Percentiles rank a stretch among this genome's conserved stretches.
phyloP scores from a whole-genome alignment of 768 basidiomycete genomes.

The Boletellus emodensis region DNA sequence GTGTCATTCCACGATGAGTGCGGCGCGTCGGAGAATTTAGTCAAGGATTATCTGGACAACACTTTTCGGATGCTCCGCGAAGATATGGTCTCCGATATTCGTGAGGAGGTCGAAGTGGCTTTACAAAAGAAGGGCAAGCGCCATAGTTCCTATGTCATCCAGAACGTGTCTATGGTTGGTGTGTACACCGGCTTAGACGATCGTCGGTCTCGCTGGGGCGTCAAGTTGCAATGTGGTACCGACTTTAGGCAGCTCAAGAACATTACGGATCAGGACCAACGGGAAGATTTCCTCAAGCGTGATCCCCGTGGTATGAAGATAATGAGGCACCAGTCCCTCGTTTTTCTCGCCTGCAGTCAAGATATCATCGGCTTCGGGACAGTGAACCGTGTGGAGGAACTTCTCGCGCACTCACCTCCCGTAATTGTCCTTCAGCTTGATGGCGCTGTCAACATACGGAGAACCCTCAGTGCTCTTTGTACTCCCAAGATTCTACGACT shows the following conservation, averaged over 20 bases:
- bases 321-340: constrained; percentile 51
- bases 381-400: constrained; percentile 51
- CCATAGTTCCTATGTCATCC: constrained; percentile 23
- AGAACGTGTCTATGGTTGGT: constrained; percentile 34
- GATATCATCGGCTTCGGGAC: constrained; percentile 51
- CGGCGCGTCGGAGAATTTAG: constrained; percentile 25
- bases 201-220: constrained; percentile 36
- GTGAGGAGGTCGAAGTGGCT: constrained; percentile 47
- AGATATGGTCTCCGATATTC: constrained; percentile 56
- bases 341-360: constrained; percentile 46
- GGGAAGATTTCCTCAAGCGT: constrained; percentile 33
- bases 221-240: constrained; percentile 33
- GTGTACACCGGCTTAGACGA: constrained; percentile 30
- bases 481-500: constrained; percentile 34
- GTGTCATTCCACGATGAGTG: constrained; percentile 26
- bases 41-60: constrained; percentile 53
- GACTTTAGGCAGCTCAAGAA: constrained; percentile 36
- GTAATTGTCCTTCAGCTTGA: constrained; percentile 53
- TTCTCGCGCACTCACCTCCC: constrained; percentile 42
- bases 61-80: constrained; percentile 63
- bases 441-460: constrained; percentile 34
- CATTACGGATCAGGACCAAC: constrained; percentile 25
- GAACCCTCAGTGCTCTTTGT: constrained; percentile 38
- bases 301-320: constrained; percentile 31
- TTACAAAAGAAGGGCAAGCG: constrained; percentile 33